Percentiles rank a stretch among this genome's conserved stretches.
Conservation (phyloP, 2,329 filamentous ascomycete species). For the Botryotinia narcissicola region DNA sequence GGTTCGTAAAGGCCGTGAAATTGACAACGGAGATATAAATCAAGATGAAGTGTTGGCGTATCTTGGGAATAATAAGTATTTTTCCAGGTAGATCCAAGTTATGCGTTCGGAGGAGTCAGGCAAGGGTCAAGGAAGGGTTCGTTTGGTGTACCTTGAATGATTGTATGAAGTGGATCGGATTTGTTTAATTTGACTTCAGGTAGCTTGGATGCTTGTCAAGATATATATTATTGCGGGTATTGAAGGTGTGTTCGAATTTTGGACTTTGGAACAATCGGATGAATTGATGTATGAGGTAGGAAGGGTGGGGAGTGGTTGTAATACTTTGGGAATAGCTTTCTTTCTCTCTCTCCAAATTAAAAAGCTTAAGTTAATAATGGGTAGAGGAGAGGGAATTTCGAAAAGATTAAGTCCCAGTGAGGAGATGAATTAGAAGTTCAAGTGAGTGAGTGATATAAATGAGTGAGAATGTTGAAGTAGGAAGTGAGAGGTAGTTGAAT, state of each 20-base stretch:
- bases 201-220: slow-evolving; percentile 9
- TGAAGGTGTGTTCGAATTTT: background rate
- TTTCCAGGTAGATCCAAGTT: background rate
- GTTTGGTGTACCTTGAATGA: slow-evolving; percentile 12
- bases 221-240: slow-evolving; percentile 10
- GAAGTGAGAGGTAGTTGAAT: background rate
- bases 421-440: background rate
- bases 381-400: background rate
- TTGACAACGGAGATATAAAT: slow-evolving; percentile 17
- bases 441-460: background rate
- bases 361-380: background rate
- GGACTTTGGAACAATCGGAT: background rate
- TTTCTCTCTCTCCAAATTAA: background rate
- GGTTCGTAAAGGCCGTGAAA: slow-evolving; percentile 3
- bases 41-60: slow-evolving; percentile 12
- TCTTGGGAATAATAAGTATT: slow-evolving; percentile 14
- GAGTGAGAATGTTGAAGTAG: background rate
- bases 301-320: background rate
- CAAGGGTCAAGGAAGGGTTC: slow-evolving; percentile 10
- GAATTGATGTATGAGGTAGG: slow-evolving; percentile 5
- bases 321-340: background rate
- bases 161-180: background rate
- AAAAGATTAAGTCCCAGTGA: background rate
- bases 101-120: slow-evolving; percentile 10
- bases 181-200: slow-evolving; percentile 17